Percentiles rank a stretch among this genome's conserved stretches.
phyloP scores from a whole-genome alignment of 106 monocot species.

The Dendrobium huoshanense region DNA sequence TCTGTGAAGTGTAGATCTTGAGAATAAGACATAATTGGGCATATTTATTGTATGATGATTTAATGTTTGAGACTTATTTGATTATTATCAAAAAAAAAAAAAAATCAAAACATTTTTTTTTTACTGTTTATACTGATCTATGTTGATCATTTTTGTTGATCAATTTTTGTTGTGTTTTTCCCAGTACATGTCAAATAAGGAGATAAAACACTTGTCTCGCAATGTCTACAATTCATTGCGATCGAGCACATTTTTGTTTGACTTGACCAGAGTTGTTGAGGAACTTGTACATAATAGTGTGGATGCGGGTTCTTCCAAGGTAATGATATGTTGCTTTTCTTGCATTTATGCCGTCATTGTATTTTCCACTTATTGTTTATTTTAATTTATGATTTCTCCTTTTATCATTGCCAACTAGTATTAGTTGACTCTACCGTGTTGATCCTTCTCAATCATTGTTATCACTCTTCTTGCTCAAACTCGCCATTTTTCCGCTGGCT shows the following conservation, averaged over 20 bases:
- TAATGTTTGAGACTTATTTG: not conserved
- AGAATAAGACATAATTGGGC: not conserved
- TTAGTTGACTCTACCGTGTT: not conserved
- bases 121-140: not conserved
- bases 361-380: not conserved
- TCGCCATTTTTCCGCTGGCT: not conserved
- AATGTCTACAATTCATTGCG: conserved; percentile 48
- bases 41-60: not conserved
- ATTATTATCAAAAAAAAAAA: not conserved
- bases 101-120: not conserved
- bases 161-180: not conserved
- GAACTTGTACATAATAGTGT: conserved; percentile 83
- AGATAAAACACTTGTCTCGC: conserved; percentile 55
- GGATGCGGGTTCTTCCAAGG: conserved; percentile 79
- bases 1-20: not conserved
- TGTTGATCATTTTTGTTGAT: not conserved
- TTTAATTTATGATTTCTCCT: not conserved
- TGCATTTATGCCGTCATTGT: not conserved
- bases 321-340: conserved; percentile 11
- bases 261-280: conserved; percentile 83
- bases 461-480: not conserved
- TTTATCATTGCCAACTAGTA: not conserved
- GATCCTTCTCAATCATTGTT: not conserved
- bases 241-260: conserved; percentile 67
- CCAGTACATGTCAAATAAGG: conserved; percentile 36